phyloP scores from a whole-genome alignment of 78 protist genomes.

The Polysphondylium violaceum region DNA sequence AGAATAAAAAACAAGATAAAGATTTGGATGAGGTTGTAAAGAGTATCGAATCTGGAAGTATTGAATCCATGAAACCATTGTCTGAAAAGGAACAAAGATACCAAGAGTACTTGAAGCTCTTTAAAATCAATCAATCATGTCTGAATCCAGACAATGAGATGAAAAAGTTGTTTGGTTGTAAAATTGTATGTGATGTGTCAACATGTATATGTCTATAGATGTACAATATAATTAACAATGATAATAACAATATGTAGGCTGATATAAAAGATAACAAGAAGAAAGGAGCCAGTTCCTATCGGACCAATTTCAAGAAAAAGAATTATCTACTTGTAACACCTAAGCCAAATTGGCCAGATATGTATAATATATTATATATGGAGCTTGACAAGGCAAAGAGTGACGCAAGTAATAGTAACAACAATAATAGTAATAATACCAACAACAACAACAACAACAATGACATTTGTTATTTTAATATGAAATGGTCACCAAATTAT shows the following conservation, averaged over 20 bases:
- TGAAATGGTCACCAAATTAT: slow-evolving; percentile 54
- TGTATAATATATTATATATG: slow-evolving; percentile 26
- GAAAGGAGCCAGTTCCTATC: neutral
- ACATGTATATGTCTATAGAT: neutral
- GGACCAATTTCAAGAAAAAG: slow-evolving; percentile 39
- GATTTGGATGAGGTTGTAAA: neutral
- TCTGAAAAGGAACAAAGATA: neutral
- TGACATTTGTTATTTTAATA: slow-evolving; percentile 9
- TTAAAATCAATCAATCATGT: neutral
- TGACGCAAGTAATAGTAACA: neutral
- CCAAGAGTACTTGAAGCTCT: slow-evolving; percentile 6
- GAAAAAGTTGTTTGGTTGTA: slow-evolving; percentile 70
- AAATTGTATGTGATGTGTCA: neutral
- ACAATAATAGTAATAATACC: neutral
- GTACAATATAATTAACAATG: neutral
- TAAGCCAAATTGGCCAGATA: slow-evolving; percentile 55
- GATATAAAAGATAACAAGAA: slow-evolving; percentile 63
- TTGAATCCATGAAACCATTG: neutral
- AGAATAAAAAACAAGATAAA: neutral
- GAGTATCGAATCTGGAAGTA: neutral
- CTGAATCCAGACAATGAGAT: slow-evolving; percentile 50
- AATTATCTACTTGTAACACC: slow-evolving; percentile 36
- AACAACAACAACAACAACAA: slow-evolving; percentile 13
- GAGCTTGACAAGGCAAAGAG: slow-evolving; percentile 7
- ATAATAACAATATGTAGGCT: neutral